phyloP scores from a whole-genome alignment of 352 stramenopile species.

The Phytophthora constricta region DNA sequence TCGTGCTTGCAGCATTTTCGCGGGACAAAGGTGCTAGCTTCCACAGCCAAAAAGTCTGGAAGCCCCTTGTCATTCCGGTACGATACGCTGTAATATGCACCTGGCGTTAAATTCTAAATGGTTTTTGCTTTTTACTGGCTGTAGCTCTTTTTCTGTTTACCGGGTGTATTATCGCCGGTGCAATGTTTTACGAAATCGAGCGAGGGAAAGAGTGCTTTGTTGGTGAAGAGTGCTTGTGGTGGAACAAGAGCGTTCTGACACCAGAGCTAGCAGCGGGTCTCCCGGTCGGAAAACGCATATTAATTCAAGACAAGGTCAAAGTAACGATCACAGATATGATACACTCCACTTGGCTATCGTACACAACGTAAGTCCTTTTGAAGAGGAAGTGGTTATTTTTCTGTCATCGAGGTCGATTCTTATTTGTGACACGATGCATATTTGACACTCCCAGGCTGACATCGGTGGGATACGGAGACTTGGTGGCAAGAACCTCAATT shows the following conservation, averaged over 20 bases:
- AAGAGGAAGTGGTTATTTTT: neutral
- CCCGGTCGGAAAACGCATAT: conserved; percentile 60
- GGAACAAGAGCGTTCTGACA: conserved; percentile 61
- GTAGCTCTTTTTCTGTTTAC: conserved; percentile 83
- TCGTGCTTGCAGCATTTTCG: conserved; percentile 56
- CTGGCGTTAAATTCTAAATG: neutral
- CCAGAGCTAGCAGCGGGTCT: conserved; percentile 40
- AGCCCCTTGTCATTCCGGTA: conserved; percentile 71
- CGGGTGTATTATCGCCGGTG: conserved; percentile 65
- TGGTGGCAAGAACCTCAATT: conserved; percentile 63
- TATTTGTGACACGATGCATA: neutral
- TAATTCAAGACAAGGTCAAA: conserved; percentile 62
- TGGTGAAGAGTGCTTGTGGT: conserved; percentile 62
- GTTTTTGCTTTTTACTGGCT: neutral
- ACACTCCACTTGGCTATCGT: conserved; percentile 74
- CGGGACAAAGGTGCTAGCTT: conserved; percentile 66
- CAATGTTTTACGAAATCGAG: conserved; percentile 80
- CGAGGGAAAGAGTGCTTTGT: conserved; percentile 74
- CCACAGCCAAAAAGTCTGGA: conserved; percentile 62
- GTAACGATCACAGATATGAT: conserved; percentile 74
- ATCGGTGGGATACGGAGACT: conserved; percentile 78
- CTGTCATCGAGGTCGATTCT: neutral
- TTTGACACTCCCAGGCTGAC: conserved; percentile 58
- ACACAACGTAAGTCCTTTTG: conserved; percentile 50
- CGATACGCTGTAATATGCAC: neutral